A percentile compares a stretch with the other conserved stretches of the same genome.
Evolutionary conservation across 2,329 filamentous ascomycete genomes (phyloP).

Genomic region (Colletotrichum somersetense): DNA sequence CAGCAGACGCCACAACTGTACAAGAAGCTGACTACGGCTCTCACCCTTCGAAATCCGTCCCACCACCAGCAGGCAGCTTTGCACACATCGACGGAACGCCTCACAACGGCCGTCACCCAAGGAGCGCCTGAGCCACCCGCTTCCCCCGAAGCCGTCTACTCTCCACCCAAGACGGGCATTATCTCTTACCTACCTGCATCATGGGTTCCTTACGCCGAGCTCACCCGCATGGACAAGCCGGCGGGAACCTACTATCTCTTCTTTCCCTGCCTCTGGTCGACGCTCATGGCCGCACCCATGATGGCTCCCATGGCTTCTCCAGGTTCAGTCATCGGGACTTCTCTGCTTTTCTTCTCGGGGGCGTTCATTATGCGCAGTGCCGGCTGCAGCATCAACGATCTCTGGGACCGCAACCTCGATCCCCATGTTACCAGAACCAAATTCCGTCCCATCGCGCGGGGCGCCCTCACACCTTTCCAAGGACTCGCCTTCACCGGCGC

Average conservation of each 20-base stretch:
- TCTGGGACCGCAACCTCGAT: constrained; percentile 91
- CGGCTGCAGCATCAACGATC: constrained; percentile 90
- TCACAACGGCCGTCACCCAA: constrained; percentile 25
- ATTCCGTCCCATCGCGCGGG: constrained; percentile 83
- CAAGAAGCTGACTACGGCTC: constrained; percentile 13
- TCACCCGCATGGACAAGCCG: constrained; percentile 85
- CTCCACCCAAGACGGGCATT: constrained; percentile 78
- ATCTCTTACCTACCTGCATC: constrained; percentile 76
- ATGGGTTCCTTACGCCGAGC: constrained; percentile 84
- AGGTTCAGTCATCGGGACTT: constrained; percentile 72
- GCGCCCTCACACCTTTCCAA: constrained; percentile 79
- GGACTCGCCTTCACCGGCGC: constrained; percentile 80
- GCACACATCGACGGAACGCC: constrained; percentile 35
- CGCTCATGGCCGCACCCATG: constrained; percentile 81
- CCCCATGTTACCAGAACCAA: constrained; percentile 82
- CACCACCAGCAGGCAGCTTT: constrained; percentile 20
- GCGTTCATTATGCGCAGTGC: constrained; percentile 89
- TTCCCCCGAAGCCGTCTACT: constrained; percentile 60
- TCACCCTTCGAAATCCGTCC: background rate
- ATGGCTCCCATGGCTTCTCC: constrained; percentile 71
- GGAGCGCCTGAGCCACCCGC: constrained; percentile 41
- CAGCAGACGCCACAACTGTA: constrained; percentile 15
- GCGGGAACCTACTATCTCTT: constrained; percentile 87
- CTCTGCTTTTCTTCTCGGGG: constrained; percentile 78
- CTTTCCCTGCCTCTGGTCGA: constrained; percentile 88